Percentiles rank a stretch among this genome's conserved stretches.
Evolutionary conservation across 129 eudicot genomes (phyloP).

Genomic region (Kitagawia praeruptora): DNA sequence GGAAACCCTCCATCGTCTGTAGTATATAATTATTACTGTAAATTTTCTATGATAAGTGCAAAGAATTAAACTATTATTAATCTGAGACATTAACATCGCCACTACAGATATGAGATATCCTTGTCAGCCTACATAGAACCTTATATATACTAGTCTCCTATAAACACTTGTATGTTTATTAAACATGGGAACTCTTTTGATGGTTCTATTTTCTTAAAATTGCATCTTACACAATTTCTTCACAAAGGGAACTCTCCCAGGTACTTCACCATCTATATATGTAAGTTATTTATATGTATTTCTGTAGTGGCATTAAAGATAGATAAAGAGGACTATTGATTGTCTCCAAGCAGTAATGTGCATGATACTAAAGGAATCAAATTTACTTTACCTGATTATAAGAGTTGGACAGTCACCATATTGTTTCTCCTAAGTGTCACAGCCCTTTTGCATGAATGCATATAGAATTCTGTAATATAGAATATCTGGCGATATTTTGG

Average conservation of each 20-base stretch:
- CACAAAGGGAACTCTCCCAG: neutral
- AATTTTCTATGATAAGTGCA: neutral
- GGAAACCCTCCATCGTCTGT: neutral
- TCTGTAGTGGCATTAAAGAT: neutral
- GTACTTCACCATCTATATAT: neutral
- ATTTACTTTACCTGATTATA: neutral
- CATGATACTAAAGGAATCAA: neutral
- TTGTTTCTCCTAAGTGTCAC: neutral
- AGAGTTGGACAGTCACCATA: neutral
- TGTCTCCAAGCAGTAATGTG: neutral
- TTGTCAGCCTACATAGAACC: neutral
- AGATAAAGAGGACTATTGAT: neutral
- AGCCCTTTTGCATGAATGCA: neutral
- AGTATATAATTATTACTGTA: neutral
- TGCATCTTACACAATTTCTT: neutral
- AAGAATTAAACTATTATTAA: neutral
- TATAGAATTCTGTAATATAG: neutral
- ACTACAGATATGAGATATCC: neutral
- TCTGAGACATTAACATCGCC: neutral
- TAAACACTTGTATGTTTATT: neutral
- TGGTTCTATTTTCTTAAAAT: neutral
- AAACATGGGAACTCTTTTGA: neutral
- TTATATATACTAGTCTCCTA: neutral
- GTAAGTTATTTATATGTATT: neutral
- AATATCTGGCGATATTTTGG: neutral